Percentiles rank a stretch among this genome's conserved stretches.
Evolutionary conservation across 169 alveolate species (phyloP).

Genomic region (Blepharisma undulans): DNA sequence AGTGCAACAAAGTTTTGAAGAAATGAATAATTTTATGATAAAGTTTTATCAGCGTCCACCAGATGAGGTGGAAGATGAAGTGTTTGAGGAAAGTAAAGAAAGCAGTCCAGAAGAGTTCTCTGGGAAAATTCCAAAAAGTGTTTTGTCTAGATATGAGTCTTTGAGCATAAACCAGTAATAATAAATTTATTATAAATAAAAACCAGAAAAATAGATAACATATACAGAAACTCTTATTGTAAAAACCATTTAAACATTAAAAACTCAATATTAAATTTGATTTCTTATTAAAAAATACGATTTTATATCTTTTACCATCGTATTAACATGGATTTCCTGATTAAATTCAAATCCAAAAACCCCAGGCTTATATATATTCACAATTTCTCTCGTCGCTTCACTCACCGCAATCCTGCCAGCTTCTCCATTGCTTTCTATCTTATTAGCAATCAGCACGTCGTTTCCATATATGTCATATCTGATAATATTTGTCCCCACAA

Average conservation of each 20-base stretch:
- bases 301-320: neutral
- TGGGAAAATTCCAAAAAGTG: neutral
- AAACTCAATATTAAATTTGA: neutral
- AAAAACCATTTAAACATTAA: too few species aligned
- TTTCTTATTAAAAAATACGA: neutral
- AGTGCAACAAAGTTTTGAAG: neutral
- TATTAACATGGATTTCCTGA: neutral
- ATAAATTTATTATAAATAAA: too few species aligned
- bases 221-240: too few species aligned
- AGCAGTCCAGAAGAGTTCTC: neutral
- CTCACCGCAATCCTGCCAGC: neutral
- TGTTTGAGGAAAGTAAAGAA: neutral
- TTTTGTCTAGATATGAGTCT: neutral
- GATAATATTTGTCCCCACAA: conserved; percentile 40
- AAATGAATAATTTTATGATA: conserved; percentile 10
- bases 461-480: neutral
- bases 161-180: neutral
- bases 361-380: neutral
- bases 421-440: neutral
- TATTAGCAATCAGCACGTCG: neutral
- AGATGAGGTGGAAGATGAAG: conserved; percentile 6
- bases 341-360: neutral
- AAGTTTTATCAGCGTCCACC: conserved; percentile 38
- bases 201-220: too few species aligned
- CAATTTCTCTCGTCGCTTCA: neutral